phyloP scores from a whole-genome alignment of 805 yeast species.

The Candida parachauliodes region DNA sequence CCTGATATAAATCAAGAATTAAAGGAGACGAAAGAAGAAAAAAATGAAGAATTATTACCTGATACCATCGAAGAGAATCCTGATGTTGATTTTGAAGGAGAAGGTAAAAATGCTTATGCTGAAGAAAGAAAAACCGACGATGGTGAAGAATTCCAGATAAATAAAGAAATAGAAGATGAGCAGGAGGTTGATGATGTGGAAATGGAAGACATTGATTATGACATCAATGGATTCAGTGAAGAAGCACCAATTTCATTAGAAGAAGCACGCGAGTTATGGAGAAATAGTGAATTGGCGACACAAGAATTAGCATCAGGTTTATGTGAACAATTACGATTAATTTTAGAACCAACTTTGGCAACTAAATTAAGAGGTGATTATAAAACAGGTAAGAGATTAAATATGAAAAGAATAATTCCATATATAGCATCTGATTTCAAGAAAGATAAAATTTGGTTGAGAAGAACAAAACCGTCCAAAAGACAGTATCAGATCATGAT shows the following conservation, averaged over 20 bases:
- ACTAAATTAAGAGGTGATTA: constrained; percentile 94
- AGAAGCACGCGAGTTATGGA: constrained; percentile 79
- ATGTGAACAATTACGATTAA: constrained; percentile 89
- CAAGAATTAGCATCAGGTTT: constrained; percentile 82
- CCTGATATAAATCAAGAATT: constrained; percentile 21
- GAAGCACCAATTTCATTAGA: constrained; percentile 51
- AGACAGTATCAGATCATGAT: constrained; percentile 97
- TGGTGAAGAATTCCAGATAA: constrained; percentile 16
- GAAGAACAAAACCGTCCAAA: constrained; percentile 95
- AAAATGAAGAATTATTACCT: constrained; percentile 26
- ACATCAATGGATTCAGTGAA: constrained; percentile 10
- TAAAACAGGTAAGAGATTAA: constrained; percentile 93
- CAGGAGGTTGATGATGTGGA: constrained; percentile 13
- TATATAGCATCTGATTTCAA: constrained; percentile 97
- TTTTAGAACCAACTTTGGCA: constrained; percentile 94
- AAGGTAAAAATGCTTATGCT: constrained; percentile 47
- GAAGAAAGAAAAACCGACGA: constrained; percentile 40
- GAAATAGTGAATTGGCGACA: constrained; percentile 75
- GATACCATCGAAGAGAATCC: constrained; percentile 22
- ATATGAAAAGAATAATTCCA: constrained; percentile 96
- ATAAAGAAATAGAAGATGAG: constrained; percentile 7
- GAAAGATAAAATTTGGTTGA: constrained; percentile 96
- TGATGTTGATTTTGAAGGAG: constrained; percentile 47
- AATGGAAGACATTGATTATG: constrained; percentile 13
- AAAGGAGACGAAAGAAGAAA: constrained; percentile 27